Conservation (phyloP, 2,329 filamentous ascomycete species). For the Domatiomyces globalis region DNA sequence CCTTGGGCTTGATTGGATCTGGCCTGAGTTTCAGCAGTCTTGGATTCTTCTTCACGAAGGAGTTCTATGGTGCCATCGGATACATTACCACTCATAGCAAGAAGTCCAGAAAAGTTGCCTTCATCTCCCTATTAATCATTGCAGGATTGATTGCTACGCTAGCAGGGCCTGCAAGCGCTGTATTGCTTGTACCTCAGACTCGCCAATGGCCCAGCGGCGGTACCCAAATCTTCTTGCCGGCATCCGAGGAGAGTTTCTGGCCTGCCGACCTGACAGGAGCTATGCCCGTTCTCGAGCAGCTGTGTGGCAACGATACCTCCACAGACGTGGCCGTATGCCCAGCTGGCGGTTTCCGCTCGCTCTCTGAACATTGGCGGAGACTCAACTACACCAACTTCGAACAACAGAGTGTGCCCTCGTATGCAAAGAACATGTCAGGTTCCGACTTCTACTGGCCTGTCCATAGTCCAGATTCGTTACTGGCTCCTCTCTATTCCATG, state of each 20-base stretch:
- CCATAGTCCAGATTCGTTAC: slow-evolving; percentile 1
- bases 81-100: neutral
- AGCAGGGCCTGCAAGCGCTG: slow-evolving; percentile 3
- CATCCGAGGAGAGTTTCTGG: slow-evolving; percentile 4
- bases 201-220: slow-evolving; percentile 1
- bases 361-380: slow-evolving; percentile 3
- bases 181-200: slow-evolving; percentile 1
- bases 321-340: slow-evolving; percentile 3
- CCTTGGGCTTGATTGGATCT: slow-evolving; percentile 11
- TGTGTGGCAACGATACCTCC: slow-evolving; percentile 1
- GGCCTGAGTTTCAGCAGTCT: slow-evolving; percentile 8
- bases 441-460: slow-evolving; percentile 5
- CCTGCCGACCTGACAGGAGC: slow-evolving; percentile 1
- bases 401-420: slow-evolving; percentile 2
- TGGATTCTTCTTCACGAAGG: slow-evolving; percentile 6
- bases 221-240: slow-evolving; percentile 3
- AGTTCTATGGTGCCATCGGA: slow-evolving; percentile 5
- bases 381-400: slow-evolving; percentile 3
- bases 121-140: slow-evolving; percentile 1
- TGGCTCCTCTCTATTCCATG: slow-evolving; percentile 3
- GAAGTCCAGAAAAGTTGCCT: slow-evolving; percentile 1
- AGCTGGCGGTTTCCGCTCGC: slow-evolving; percentile 3
- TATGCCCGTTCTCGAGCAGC: neutral
- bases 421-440: slow-evolving; percentile 2
- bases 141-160: slow-evolving; percentile 4